Base-by-base conservation (phyloP, 495 filamentous ascomycete genomes). In the Hypoxylon fuscum region DNA sequence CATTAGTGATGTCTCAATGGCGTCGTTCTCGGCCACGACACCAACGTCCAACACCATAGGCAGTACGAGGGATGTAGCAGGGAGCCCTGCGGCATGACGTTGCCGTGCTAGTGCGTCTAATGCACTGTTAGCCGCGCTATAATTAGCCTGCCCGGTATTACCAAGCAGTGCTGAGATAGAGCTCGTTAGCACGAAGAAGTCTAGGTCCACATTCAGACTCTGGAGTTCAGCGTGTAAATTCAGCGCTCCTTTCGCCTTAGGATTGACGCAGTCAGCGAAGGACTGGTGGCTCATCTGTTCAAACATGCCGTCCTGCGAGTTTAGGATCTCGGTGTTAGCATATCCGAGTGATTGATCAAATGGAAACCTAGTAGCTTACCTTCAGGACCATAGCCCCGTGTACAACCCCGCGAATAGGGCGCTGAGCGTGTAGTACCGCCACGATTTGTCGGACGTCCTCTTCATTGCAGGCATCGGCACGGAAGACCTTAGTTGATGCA, bases 121-220 rank as follows among this genome's bases (percentile, higher is more conserved):
- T 59, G 81, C 87, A 23, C 77, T 76, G 61, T 87, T 88, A n/a
- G 80, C 83, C 2, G 83, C 81, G 12, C 77, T 74, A 59, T 89
- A 89, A 18, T 79, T 80, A 12, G 79, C 71, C 68, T 90, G 87
- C 0, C 81, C 80, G 5, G 70, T 57, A 38, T 75, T 81, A 7
- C 87, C 87, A 12, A 84, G 62, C 1, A 83, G 29, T 1, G 62
- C 29, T 70, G 79, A 41, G 77, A 87, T 74, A 38, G 77, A 81
- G 44, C 70, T 74, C 5, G 77, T 65, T 29, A 78, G 72, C 34
- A 87, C 64, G 68, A 89, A 88, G 74, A 89, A 89, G 62, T 88
- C 87, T 1, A 87, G 73, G 2, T 59, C 59, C 1, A 61, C 46
- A 3, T 62, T 45, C 7, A 73, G 72, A 10, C 45, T 48, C 29